phyloP scores from a whole-genome alignment of 345 rosid genomes.

The Moringa oleifera region DNA sequence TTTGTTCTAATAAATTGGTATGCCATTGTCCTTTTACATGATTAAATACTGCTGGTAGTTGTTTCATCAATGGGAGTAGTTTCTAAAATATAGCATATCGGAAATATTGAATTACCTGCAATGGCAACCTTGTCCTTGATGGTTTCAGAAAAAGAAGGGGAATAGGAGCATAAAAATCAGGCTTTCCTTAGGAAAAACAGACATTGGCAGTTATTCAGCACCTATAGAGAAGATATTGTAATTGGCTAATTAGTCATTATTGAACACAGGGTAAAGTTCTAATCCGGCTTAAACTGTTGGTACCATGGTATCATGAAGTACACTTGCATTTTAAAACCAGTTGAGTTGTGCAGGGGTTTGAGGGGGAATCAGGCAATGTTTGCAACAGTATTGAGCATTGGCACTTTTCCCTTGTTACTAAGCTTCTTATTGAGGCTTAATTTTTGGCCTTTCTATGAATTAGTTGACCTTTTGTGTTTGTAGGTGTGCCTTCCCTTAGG shows the following conservation, averaged over 20 bases:
- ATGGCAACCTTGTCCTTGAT: slow-evolving; percentile 1
- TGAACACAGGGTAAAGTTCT: neutral
- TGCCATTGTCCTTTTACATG: neutral
- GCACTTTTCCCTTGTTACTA: neutral
- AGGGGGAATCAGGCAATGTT: neutral
- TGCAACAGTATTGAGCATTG: neutral
- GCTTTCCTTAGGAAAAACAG: neutral
- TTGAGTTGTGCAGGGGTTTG: neutral
- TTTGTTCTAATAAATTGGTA: too few species aligned
- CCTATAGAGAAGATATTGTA: neutral
- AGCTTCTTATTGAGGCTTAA: too few species aligned
- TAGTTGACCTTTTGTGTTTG: too few species aligned
- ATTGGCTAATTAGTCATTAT: too few species aligned
- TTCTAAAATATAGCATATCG: neutral
- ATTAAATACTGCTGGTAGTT: neutral
- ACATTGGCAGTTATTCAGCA: neutral
- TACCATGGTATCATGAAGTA: neutral
- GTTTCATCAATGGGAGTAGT: slow-evolving; percentile 1
- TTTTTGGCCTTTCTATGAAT: too few species aligned
- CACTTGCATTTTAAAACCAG: neutral
- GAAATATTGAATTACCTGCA: neutral
- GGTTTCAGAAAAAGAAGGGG: neutral
- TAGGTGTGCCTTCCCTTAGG: too few species aligned
- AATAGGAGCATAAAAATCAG: neutral
- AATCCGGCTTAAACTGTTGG: neutral